Evolutionary conservation across 345 rosid species (phyloP).

Genomic region (Melaleuca quinquenervia): DNA sequence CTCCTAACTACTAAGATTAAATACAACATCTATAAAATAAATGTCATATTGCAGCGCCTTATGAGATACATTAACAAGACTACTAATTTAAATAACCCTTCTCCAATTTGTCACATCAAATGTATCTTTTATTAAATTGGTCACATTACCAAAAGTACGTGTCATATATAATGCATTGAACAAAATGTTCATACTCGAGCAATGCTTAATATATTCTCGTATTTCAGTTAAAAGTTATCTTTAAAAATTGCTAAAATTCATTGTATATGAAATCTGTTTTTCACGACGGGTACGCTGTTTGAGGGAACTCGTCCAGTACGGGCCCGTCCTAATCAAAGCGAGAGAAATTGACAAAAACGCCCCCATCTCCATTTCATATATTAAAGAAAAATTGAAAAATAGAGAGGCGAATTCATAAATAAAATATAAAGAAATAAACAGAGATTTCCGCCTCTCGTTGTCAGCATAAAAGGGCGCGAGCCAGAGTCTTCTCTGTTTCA

Average conservation of each 20-base stretch:
- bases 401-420: not conserved
- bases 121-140: rapidly evolving
- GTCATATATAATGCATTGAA: not conserved
- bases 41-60: not conserved
- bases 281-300: not conserved
- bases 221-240: not conserved
- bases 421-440: not conserved
- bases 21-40: not conserved
- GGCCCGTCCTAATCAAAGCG: not conserved
- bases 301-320: not conserved
- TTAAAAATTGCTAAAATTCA: not conserved
- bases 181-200: not conserved
- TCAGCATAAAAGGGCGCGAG: not conserved
- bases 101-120: not conserved
- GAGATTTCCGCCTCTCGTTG: not conserved
- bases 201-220: not conserved
- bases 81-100: not conserved
- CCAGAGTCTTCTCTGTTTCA: not conserved
- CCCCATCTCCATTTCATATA: not conserved
- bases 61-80: not conserved
- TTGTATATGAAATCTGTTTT: not conserved
- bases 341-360: not conserved
- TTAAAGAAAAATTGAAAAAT: not conserved
- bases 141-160: not conserved
- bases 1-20: not conserved